A percentile compares a stretch with the other conserved stretches of the same genome.
Evolutionary conservation across 2,329 filamentous ascomycete genomes (phyloP).

Genomic region (Aspergillus pseudoviridinutans): DNA sequence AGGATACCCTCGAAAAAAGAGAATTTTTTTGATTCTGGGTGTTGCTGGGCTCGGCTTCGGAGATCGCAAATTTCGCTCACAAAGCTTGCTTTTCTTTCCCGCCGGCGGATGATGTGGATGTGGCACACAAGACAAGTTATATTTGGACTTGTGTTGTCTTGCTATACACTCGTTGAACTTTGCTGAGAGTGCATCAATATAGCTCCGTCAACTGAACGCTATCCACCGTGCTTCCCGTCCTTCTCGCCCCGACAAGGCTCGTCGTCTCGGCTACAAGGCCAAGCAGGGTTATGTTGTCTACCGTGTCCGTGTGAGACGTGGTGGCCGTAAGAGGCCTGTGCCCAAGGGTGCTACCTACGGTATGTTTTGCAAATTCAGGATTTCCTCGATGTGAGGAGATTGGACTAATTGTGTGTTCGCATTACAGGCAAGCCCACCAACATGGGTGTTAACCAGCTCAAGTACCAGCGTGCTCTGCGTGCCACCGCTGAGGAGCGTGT

Average conservation of each 20-base stretch:
- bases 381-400: conserved; percentile 20
- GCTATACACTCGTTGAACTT: conserved; percentile 99
- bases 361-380: conserved; percentile 47
- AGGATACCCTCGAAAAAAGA: conserved; percentile 21
- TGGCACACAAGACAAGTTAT: conserved; percentile 39
- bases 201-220: conserved; percentile 99
- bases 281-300: conserved; percentile 99
- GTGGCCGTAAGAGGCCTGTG: conserved; percentile 95
- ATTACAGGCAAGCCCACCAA: conserved; percentile 96
- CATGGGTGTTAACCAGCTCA: conserved; percentile 99
- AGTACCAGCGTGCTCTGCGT: conserved; percentile 99
- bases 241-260: conserved; percentile 98
- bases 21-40: conserved; percentile 21
- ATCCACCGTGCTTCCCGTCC: conserved; percentile 98
- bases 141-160: conserved; percentile 49
- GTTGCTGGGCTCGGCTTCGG: conserved; percentile 30
- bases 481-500: conserved; percentile 99
- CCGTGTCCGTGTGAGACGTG: conserved; percentile 95
- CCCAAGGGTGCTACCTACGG: conserved; percentile 99
- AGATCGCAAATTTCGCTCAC: conserved; percentile 13
- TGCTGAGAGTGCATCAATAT: conserved; percentile 99
- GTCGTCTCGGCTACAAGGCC: conserved; percentile 99
- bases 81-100: conserved; percentile 8
- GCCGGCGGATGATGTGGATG: conserved; percentile 41
- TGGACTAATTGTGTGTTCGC: conserved; percentile 14